Conservation (phyloP, 805 yeast species). For the Candida tallmaniae region DNA sequence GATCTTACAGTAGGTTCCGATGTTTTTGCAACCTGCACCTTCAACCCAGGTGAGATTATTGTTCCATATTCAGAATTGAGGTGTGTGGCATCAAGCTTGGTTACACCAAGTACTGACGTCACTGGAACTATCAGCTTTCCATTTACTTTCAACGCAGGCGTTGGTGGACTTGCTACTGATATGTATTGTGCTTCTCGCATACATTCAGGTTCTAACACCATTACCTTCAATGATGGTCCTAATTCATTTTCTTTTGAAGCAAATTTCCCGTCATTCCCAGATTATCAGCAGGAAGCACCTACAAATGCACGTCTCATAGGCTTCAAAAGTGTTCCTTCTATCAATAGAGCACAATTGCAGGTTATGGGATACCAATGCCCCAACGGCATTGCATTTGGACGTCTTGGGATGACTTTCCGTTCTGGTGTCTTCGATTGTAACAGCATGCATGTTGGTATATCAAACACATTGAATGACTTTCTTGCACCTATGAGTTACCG, state of each 20-base stretch:
- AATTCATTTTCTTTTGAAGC: slow-evolving; percentile 10
- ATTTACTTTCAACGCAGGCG: slow-evolving; percentile 17
- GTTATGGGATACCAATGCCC: slow-evolving; percentile 15
- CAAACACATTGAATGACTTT: slow-evolving; percentile 16
- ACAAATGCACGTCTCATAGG: background rate
- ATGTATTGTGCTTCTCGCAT: slow-evolving; percentile 15
- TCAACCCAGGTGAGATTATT: slow-evolving; percentile 14
- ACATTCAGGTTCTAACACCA: slow-evolving; percentile 17
- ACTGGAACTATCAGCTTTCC: slow-evolving; percentile 19
- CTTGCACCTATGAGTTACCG: slow-evolving; percentile 1
- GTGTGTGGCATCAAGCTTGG: slow-evolving; percentile 15
- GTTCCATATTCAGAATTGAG: slow-evolving; percentile 13
- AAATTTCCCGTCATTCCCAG: slow-evolving; percentile 6
- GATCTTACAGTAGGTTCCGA: slow-evolving; percentile 11
- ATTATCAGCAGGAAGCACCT: slow-evolving; percentile 1
- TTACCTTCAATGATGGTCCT: slow-evolving; percentile 15
- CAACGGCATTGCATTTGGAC: slow-evolving; percentile 18
- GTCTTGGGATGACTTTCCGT: slow-evolving; percentile 15
- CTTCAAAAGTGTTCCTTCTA: slow-evolving; percentile 11
- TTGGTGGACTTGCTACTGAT: slow-evolving; percentile 14
- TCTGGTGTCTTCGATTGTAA: slow-evolving; percentile 17
- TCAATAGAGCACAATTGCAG: slow-evolving; percentile 10
- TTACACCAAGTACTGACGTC: slow-evolving; percentile 11
- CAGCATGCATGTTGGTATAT: slow-evolving; percentile 14
- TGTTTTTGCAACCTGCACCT: slow-evolving; percentile 20